Evolutionary conservation across 176 grass and related monocot genomes (phyloP).

Genomic region (Elymus sibiricus): DNA sequence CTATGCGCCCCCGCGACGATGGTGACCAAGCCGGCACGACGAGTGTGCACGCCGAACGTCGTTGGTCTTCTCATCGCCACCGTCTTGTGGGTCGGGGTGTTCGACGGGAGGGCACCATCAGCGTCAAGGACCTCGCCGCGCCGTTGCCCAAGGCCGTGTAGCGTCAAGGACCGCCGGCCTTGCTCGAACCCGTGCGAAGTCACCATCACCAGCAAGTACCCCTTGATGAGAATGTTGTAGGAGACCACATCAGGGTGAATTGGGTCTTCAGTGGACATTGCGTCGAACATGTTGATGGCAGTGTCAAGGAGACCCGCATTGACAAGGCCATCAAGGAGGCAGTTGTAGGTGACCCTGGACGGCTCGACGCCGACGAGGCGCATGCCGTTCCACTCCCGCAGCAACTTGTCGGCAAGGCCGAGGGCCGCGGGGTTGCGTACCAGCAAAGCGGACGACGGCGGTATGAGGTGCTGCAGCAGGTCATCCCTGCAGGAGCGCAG

Average conservation of each 20-base stretch:
- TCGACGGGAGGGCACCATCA: too few species aligned
- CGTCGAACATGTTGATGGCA: constrained; percentile 69
- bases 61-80: too few species aligned
- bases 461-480: constrained; percentile 18
- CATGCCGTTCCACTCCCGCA: constrained; percentile 63
- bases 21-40: too few species aligned
- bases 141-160: too few species aligned
- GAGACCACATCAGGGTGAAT: constrained; percentile 59
- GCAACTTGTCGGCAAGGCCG: constrained; percentile 60
- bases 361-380: constrained; percentile 49
- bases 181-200: too few species aligned
- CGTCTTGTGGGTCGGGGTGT: too few species aligned
- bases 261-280: constrained; percentile 47
- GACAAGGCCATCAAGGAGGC: constrained; percentile 75
- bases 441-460: constrained; percentile 40
- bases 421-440: constrained; percentile 55
- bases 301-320: constrained; percentile 66
- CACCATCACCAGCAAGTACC: constrained; percentile 32
- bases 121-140: too few species aligned
- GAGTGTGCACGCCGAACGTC: too few species aligned
- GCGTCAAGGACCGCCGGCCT: too few species aligned
- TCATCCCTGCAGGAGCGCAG: constrained; percentile 31
- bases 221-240: constrained; percentile 83
- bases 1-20: too few species aligned
- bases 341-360: constrained; percentile 75